Evolutionary conservation across 768 basidiomycete genomes (phyloP), one percentile per base, ranked within the genome.

Genomic region (Tulasnella sp.): DNA sequence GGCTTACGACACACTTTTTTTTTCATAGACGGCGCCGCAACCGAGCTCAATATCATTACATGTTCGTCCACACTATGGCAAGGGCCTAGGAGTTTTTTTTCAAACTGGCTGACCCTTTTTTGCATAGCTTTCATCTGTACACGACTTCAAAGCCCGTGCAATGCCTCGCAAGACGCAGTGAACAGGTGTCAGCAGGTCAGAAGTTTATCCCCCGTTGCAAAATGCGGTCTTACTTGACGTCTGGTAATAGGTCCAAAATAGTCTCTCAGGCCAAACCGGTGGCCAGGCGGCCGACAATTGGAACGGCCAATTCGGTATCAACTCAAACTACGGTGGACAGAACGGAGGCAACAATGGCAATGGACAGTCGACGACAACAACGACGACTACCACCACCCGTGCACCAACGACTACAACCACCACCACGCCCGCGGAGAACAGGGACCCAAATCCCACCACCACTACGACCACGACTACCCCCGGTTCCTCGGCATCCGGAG

Each of bases 51-150:
- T 50, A 42, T 9, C 37, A 77, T 77, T 18, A 50, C 76, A 28
- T 22, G 76, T 77, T 44, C n/a, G 76, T 54, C 48, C 9, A 69
- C 28, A 20, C 3, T 37, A 20, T 37, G 5, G 34, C 34, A 69
- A 37, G 18, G 6, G 18, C 16, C 16, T 6, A 34, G 34, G 18
- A 24, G 8, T 12, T 44, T 2, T 12, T 44, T 2, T 58, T n/a
- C 8, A 28, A 46, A 37, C 37, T 77, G 9, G 16, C 41, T n/a
- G 1, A 77, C 12, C n/a, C 9, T 9, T 2, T 9, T 2, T n/a
- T n/a, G 58, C 20, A 24, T 41, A 77, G 76, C 20, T 42, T 80
- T 80, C 42, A 80, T 80, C 75, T 80, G 79, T 42, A 18, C 50
- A 48, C 79, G 72, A 34, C 54, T 77, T 28, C 31, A 54, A 50